Evolutionary conservation across 106 monocot species (phyloP).

Genomic region (Acorus calamus): DNA sequence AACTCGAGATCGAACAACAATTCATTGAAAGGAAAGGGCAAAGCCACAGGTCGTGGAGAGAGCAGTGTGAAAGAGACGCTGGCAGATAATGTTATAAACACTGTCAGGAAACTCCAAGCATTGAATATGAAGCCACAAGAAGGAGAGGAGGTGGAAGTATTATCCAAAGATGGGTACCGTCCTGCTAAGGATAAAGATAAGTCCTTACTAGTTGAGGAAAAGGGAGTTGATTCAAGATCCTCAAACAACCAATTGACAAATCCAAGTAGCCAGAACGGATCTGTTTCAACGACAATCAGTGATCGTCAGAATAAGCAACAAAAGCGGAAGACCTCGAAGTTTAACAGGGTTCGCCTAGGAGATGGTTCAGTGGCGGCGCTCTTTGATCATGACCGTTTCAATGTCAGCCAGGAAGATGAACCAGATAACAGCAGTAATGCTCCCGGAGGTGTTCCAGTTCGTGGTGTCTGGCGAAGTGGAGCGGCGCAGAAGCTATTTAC

Average conservation of each 20-base stretch:
- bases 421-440: constrained; percentile 6
- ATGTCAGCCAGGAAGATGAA: constrained; percentile 22
- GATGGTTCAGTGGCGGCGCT: constrained; percentile 43
- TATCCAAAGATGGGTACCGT: constrained; percentile 84
- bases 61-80: constrained; percentile 20
- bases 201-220: no score
- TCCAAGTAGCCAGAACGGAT: constrained; percentile 10
- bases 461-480: constrained; percentile 73
- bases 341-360: constrained; percentile 60
- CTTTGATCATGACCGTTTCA: constrained; percentile 18
- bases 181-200: constrained; percentile 18
- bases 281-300: not conserved
- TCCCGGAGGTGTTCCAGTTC: constrained; percentile 13
- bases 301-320: constrained; percentile 29
- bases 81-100: constrained; percentile 39
- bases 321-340: constrained; percentile 48
- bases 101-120: constrained; percentile 57
- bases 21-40: constrained; percentile 38
- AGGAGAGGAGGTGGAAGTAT: constrained; percentile 33
- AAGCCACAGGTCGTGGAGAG: no score
- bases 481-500: constrained; percentile 48
- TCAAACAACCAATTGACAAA: not conserved
- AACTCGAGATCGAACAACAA: constrained; percentile 13
- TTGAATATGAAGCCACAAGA: constrained; percentile 19
- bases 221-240: constrained; percentile 1